Evolutionary conservation across 2,329 filamentous ascomycete genomes (phyloP).

Genomic region (Fusarium algeriense): DNA sequence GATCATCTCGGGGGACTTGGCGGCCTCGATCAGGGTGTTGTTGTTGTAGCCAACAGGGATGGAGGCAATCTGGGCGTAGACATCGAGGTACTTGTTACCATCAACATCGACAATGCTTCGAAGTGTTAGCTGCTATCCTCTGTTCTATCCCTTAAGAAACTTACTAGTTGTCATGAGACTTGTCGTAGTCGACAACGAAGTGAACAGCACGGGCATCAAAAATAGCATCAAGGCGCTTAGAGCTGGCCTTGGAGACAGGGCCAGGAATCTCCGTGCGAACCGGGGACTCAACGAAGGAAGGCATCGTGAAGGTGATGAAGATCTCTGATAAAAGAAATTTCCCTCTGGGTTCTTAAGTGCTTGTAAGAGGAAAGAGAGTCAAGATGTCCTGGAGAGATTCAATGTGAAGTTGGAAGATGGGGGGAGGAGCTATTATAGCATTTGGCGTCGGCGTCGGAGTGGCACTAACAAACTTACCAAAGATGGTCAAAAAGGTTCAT

Average conservation of each 20-base stretch:
- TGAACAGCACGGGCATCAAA: constrained; percentile 66
- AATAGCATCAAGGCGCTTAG: constrained; percentile 59
- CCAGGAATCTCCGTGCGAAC: constrained; percentile 56
- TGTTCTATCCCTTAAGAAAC: background rate
- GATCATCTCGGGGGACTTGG: constrained; percentile 77
- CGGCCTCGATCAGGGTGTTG: constrained; percentile 72
- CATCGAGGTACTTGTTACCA: constrained; percentile 63
- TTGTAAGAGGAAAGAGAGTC: constrained; percentile 27
- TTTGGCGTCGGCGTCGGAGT: constrained; percentile 35
- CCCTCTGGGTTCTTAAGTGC: constrained; percentile 32
- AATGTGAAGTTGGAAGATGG: constrained; percentile 29
- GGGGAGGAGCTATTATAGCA: constrained; percentile 48
- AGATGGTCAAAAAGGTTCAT: constrained; percentile 29
- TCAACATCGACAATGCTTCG: constrained; percentile 61
- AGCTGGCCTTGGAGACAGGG: constrained; percentile 54
- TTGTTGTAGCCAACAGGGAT: constrained; percentile 90
- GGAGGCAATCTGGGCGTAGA: constrained; percentile 84
- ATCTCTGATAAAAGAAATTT: constrained; percentile 9
- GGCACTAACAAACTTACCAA: constrained; percentile 21
- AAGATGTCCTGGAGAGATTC: constrained; percentile 36
- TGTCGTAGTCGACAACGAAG: constrained; percentile 65
- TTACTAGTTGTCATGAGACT: constrained; percentile 65
- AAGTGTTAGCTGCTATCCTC: constrained; percentile 10
- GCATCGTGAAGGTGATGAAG: constrained; percentile 46
- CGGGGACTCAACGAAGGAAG: constrained; percentile 50